Conservation (phyloP, 805 yeast species). For the Candida khao-thaluensis region DNA sequence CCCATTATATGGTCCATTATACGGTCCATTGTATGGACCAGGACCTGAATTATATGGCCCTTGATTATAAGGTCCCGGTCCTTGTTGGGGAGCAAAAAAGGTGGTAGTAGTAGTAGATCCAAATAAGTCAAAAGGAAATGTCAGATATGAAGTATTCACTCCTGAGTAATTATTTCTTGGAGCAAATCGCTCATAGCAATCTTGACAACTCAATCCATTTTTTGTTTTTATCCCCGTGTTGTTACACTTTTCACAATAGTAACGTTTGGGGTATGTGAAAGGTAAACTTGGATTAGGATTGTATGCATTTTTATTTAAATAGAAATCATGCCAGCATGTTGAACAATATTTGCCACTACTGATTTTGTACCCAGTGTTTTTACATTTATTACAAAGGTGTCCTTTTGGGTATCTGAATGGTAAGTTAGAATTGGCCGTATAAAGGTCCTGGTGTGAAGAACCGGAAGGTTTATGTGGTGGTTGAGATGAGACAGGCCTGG, state of each 20-base stretch:
- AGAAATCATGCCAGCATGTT: constrained; percentile 31
- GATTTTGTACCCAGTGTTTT: constrained; percentile 32
- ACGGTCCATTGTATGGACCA: constrained; percentile 4
- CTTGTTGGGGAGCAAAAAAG: constrained; percentile 14
- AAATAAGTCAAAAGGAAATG: constrained; percentile 9
- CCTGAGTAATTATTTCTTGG: constrained; percentile 29
- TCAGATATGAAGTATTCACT: constrained; percentile 3
- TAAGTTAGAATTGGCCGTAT: constrained; percentile 18
- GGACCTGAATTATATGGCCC: constrained; percentile 11
- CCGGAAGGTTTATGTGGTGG: constrained; percentile 7
- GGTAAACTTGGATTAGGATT: constrained; percentile 54
- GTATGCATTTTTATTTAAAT: constrained; percentile 31
- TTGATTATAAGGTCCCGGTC: constrained; percentile 2
- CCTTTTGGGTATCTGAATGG: constrained; percentile 31
- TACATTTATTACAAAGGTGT: constrained; percentile 31
- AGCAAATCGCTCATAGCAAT: constrained; percentile 68
- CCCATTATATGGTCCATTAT: background rate
- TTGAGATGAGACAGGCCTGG: constrained; percentile 8
- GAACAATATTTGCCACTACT: constrained; percentile 26
- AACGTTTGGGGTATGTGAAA: constrained; percentile 64
- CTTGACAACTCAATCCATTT: constrained; percentile 64
- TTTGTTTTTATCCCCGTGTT: constrained; percentile 69
- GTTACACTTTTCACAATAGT: constrained; percentile 63
- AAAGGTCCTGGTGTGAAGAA: constrained; percentile 9
- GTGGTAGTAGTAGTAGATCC: constrained; percentile 16